Percentiles rank a stretch among this genome's conserved stretches.
Conservation (phyloP, 768 basidiomycete species). For the Xerocomus brunneocitrinus region DNA sequence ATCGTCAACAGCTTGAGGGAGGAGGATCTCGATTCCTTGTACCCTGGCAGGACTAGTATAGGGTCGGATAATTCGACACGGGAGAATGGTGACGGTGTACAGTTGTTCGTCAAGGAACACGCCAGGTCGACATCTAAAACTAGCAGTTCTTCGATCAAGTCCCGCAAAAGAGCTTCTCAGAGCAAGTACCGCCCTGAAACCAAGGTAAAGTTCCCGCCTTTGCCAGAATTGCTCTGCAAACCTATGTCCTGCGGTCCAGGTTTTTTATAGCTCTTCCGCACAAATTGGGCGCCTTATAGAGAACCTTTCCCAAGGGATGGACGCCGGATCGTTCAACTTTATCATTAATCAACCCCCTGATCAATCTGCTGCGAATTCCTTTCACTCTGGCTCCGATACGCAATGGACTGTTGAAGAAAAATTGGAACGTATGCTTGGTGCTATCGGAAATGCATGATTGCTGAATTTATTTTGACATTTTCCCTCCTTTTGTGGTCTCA, state of each 20-base stretch:
- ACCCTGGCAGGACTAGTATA: slow-evolving; percentile 65
- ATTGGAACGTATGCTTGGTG: slow-evolving; percentile 64
- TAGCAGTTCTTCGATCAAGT: slow-evolving; percentile 53
- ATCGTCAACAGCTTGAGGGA: slow-evolving; percentile 83
- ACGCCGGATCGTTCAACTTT: slow-evolving; percentile 82
- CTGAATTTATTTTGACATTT: slow-evolving; percentile 24
- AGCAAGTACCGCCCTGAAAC: slow-evolving; percentile 72
- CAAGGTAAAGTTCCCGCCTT: slow-evolving; percentile 50
- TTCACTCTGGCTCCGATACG: slow-evolving; percentile 55
- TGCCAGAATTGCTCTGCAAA: slow-evolving; percentile 2
- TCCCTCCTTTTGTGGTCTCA: slow-evolving; percentile 2
- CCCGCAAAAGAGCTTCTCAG: slow-evolving; percentile 54
- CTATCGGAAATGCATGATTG: slow-evolving; percentile 30
- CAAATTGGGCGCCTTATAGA: slow-evolving; percentile 85
- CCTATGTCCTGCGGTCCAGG: slow-evolving; percentile 15
- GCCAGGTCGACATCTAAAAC: slow-evolving; percentile 60
- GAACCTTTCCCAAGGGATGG: slow-evolving; percentile 73
- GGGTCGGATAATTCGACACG: slow-evolving; percentile 64
- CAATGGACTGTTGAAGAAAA: slow-evolving; percentile 75
- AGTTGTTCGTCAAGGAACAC: slow-evolving; percentile 77
- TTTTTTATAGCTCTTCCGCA: slow-evolving; percentile 50
- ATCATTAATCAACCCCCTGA: slow-evolving; percentile 40
- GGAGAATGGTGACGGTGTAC: slow-evolving; percentile 49
- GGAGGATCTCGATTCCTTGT: slow-evolving; percentile 65
- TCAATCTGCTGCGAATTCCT: slow-evolving; percentile 60